Evolutionary conservation across 2,329 filamentous ascomycete genomes (phyloP).

Genomic region (Dothideomycetes sp.): DNA sequence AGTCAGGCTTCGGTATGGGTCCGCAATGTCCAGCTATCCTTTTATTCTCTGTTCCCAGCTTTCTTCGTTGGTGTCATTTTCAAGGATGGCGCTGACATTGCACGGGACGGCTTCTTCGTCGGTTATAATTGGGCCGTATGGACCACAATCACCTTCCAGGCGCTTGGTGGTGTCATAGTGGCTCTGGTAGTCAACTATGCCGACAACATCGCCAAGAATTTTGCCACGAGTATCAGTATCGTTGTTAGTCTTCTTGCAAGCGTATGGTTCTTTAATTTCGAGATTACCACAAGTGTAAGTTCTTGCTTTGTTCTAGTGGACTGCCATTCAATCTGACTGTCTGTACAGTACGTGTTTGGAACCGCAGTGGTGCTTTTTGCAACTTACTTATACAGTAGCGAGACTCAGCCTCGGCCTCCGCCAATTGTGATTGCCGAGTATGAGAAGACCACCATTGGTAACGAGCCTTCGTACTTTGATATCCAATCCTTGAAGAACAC

Average conservation of each 20-base stretch:
- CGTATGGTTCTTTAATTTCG: slow-evolving; percentile 73
- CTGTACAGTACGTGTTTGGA: slow-evolving; percentile 64
- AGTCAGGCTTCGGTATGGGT: slow-evolving; percentile 76
- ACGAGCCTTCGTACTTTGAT: slow-evolving; percentile 27
- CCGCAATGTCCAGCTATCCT: slow-evolving; percentile 85
- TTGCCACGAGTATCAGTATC: slow-evolving; percentile 86
- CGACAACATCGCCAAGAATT: slow-evolving; percentile 88
- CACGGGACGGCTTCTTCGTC: slow-evolving; percentile 79
- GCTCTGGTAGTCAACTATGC: slow-evolving; percentile 72
- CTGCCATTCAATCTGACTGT: too few relatives aligned
- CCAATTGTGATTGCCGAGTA: slow-evolving; percentile 61
- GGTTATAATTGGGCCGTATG: slow-evolving; percentile 92
- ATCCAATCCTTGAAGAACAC: background rate
- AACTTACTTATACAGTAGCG: slow-evolving; percentile 74
- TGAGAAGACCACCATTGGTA: slow-evolving; percentile 60
- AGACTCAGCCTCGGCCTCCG: slow-evolving; percentile 47
- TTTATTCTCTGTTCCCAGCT: slow-evolving; percentile 87
- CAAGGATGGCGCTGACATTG: slow-evolving; percentile 76
- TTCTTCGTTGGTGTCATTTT: slow-evolving; percentile 77
- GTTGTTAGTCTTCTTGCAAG: slow-evolving; percentile 78
- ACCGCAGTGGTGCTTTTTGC: slow-evolving; percentile 68
- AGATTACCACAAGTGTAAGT: slow-evolving; percentile 61
- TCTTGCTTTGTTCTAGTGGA: slow-evolving; percentile 5
- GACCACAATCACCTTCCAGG: slow-evolving; percentile 73
- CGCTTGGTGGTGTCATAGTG: slow-evolving; percentile 72